A percentile compares a stretch with the other conserved stretches of the same genome.
phyloP scores from a whole-genome alignment of 2,329 filamentous ascomycete species.

The Colletotrichum shisoi region DNA sequence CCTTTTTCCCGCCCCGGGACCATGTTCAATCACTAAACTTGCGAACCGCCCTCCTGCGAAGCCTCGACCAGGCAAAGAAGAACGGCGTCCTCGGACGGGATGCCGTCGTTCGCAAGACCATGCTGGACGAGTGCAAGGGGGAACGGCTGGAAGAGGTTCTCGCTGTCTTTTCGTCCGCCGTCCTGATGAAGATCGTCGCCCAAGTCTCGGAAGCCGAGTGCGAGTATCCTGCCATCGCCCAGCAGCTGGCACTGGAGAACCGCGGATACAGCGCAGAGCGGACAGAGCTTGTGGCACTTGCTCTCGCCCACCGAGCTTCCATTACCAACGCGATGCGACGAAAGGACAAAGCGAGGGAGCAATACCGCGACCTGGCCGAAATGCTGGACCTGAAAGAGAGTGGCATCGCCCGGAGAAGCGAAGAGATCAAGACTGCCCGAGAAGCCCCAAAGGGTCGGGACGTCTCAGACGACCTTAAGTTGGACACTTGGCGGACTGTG shows the following conservation, averaged over 20 bases:
- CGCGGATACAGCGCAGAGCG: constrained; percentile 64
- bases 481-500: constrained; percentile 66
- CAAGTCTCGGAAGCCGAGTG: constrained; percentile 51
- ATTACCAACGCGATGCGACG: constrained; percentile 66
- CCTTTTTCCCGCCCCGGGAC: constrained; percentile 89
- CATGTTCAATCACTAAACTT: constrained; percentile 91
- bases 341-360: constrained; percentile 66
- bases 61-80: constrained; percentile 86
- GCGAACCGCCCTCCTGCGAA: constrained; percentile 81
- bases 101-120: constrained; percentile 84
- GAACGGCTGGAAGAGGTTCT: constrained; percentile 89
- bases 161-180: constrained; percentile 81
- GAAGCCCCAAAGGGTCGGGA: constrained; percentile 42
- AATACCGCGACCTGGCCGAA: constrained; percentile 70
- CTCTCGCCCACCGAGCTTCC: constrained; percentile 76
- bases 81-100: constrained; percentile 82
- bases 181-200: constrained; percentile 73
- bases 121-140: constrained; percentile 95
- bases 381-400: constrained; percentile 70
- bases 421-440: constrained; percentile 51
- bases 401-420: constrained; percentile 63
- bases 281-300: constrained; percentile 68
- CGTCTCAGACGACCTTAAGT: constrained; percentile 54
- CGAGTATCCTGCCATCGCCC: constrained; percentile 58
- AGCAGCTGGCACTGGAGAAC: constrained; percentile 66